A percentile compares a stretch with the other conserved stretches of the same genome.
These are phyloP conservation scores for Edaphochlamys debaryana DNA, from an alignment of 139 green algal genomes.

Conservation along the genomic window DNA sequence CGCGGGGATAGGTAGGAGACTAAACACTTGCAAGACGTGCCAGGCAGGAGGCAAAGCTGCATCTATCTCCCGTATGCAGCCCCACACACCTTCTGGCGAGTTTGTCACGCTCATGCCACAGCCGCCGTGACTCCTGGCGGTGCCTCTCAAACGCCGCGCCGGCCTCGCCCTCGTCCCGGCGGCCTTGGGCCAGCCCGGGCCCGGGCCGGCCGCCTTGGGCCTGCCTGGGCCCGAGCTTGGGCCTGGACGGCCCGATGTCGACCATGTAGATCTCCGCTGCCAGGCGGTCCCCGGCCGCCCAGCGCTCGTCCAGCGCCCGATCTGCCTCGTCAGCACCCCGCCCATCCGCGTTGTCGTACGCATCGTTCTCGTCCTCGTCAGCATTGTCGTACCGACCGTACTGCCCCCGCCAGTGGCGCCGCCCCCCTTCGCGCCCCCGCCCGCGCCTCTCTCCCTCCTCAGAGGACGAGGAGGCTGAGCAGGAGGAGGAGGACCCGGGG, in stretches of 20 bases:
- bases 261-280: background rate
- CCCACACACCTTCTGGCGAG: no score
- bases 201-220: no score
- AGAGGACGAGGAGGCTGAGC: background rate
- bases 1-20: background rate
- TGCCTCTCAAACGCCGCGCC: no score
- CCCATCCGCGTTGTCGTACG: background rate
- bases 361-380: background rate
- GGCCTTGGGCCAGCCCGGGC: background rate
- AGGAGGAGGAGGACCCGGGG: background rate
- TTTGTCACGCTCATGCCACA: background rate
- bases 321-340: no score
- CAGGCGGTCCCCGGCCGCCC: background rate
- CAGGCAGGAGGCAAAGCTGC: background rate
- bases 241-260: background rate
- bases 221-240: no score
- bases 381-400: background rate
- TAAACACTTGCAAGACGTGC: background rate
- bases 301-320: no score
- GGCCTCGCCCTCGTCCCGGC: background rate
- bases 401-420: background rate
- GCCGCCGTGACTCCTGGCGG: no score
- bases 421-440: background rate
- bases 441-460: background rate
- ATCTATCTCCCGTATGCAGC: background rate